These are phyloP conservation scores for Barbarea vulgaris DNA, from an alignment of 345 rosid species.

Conservation along the genomic window DNA sequence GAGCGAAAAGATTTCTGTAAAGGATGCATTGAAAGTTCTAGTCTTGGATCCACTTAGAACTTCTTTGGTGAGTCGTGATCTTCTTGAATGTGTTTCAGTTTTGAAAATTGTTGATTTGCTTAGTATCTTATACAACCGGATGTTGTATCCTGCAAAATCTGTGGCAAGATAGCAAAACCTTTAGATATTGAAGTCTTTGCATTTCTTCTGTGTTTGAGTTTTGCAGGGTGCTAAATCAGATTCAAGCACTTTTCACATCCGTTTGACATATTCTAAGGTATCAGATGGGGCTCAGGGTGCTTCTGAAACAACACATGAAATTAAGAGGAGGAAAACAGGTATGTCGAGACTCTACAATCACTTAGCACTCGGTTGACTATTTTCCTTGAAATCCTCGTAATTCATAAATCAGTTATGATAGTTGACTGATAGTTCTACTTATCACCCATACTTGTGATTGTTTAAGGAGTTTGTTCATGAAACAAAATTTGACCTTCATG, in stretches of 20 bases:
- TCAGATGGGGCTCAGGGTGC: slow-evolving; percentile 39
- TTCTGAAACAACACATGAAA: slow-evolving; percentile 42
- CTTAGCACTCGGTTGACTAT: background rate
- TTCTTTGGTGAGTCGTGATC: slow-evolving; percentile 56
- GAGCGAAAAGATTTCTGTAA: slow-evolving; percentile 51
- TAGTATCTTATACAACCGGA: background rate
- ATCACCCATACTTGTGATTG: background rate
- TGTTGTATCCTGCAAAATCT: background rate
- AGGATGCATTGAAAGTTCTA: slow-evolving; percentile 76
- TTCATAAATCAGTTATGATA: background rate
- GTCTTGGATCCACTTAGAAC: slow-evolving; percentile 53
- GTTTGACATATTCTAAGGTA: slow-evolving; percentile 61
- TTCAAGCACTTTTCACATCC: slow-evolving; percentile 59
- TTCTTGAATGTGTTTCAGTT: slow-evolving; percentile 17
- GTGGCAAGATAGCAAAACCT: background rate
- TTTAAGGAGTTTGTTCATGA: slow-evolving; percentile 14
- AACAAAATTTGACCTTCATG: slow-evolving; percentile 8
- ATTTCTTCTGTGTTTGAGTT: slow-evolving; percentile 39
- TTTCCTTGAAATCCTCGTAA: background rate
- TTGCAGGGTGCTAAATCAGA: slow-evolving; percentile 76
- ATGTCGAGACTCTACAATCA: slow-evolving; percentile 12
- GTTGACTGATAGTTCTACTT: slow-evolving; percentile 20
- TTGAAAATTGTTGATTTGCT: background rate
- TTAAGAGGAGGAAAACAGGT: slow-evolving; percentile 80
- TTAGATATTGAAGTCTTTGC: slow-evolving; percentile 9